Conservation (phyloP, 208 protist species). For the Zelonia costaricensis region DNA sequence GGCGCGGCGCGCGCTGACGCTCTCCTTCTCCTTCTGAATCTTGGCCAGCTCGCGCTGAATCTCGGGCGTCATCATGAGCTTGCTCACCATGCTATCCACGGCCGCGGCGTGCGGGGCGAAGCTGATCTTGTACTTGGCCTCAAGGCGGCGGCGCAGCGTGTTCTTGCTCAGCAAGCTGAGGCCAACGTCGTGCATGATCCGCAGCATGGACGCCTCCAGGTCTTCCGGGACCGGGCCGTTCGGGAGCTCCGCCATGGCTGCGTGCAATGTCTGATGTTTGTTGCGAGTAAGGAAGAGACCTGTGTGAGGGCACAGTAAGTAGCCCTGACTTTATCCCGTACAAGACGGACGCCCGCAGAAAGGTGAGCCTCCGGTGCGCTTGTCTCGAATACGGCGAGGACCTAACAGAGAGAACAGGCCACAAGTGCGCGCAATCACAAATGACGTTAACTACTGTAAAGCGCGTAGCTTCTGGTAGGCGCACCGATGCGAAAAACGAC, state of each 20-base stretch:
- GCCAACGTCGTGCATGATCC: constrained; percentile 73
- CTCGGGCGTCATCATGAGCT: constrained; percentile 58
- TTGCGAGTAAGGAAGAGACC: too few species aligned
- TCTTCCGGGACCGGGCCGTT: constrained; percentile 64
- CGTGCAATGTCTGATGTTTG: too few species aligned
- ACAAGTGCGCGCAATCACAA: too few species aligned
- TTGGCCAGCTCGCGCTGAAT: constrained; percentile 73
- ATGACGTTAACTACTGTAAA: too few species aligned
- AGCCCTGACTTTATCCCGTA: too few species aligned
- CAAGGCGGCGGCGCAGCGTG: constrained; percentile 53
- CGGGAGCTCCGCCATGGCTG: constrained; percentile 36
- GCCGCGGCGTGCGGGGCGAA: constrained; percentile 46
- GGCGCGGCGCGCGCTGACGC: constrained; percentile 33
- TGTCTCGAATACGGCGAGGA: too few species aligned
- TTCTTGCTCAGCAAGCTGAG: constrained; percentile 59
- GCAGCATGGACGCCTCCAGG: constrained; percentile 56
- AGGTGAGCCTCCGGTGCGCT: too few species aligned
- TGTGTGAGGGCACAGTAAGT: too few species aligned
- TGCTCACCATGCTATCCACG: constrained; percentile 40
- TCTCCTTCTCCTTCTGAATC: constrained; percentile 49
- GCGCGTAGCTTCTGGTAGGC: too few species aligned
- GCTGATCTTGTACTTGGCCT: constrained; percentile 78
- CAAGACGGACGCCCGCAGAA: too few species aligned
- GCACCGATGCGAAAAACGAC: too few species aligned
- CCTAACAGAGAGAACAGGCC: too few species aligned